Percentiles rank a stretch among this genome's conserved stretches.
Conservation (phyloP, 768 basidiomycete species). For the Tulasnella sp. region DNA sequence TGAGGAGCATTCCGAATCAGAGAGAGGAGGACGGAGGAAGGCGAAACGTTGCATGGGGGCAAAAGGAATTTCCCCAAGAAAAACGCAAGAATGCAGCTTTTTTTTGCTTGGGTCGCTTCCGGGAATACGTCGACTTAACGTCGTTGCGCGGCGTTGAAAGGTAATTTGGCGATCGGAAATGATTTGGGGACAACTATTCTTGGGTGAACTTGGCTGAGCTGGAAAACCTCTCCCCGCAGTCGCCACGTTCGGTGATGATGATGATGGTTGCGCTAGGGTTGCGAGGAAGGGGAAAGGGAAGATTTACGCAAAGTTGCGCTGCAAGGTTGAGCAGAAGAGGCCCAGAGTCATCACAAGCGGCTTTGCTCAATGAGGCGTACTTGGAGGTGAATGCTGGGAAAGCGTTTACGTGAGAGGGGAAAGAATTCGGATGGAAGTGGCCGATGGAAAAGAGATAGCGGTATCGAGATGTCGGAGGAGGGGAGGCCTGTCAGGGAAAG, state of each 20-base stretch:
- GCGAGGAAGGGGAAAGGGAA: background rate
- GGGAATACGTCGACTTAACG: conserved; percentile 8
- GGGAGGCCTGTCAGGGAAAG: conserved; percentile 15
- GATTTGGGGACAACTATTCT: background rate
- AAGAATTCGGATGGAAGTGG: conserved; percentile 5
- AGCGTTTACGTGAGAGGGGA: background rate
- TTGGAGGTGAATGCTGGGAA: background rate
- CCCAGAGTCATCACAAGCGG: background rate
- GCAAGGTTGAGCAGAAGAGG: background rate
- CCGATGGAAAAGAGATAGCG: conserved; percentile 13
- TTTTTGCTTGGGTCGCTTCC: background rate
- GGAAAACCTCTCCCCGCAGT: background rate
- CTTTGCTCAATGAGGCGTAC: conserved; percentile 3
- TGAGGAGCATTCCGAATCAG: background rate
- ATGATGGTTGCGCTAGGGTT: background rate
- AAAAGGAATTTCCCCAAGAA: background rate
- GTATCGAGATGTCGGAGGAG: conserved; percentile 21
- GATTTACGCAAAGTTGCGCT: background rate
- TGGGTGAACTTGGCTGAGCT: background rate
- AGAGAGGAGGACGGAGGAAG: background rate
- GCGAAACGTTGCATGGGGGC: background rate
- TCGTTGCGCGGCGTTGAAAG: background rate
- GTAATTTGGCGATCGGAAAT: too few relatives aligned
- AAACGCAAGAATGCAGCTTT: background rate
- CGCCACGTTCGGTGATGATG: background rate